Evolutionary conservation across 768 basidiomycete species (phyloP).

Genomic region (Porpolomopsis calyptriformis): DNA sequence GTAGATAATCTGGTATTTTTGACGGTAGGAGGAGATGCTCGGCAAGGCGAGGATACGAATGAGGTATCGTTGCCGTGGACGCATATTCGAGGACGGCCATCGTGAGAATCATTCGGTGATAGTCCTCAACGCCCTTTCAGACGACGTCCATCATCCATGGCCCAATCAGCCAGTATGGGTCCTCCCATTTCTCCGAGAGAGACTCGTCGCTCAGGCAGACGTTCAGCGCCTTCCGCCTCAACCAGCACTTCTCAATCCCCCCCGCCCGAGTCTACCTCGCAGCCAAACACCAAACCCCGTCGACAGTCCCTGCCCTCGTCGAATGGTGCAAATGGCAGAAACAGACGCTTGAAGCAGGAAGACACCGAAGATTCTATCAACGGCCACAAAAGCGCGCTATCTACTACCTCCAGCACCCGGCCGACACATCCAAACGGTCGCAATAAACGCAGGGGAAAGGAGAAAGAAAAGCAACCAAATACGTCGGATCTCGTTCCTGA

Average conservation of each 20-base stretch:
- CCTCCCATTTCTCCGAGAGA: slow-evolving; percentile 70
- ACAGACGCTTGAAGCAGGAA: slow-evolving; percentile 64
- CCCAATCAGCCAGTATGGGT: slow-evolving; percentile 61
- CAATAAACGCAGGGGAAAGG: slow-evolving; percentile 60
- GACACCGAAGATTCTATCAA: slow-evolving; percentile 56
- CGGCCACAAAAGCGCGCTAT: slow-evolving; percentile 37
- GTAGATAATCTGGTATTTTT: slow-evolving; percentile 76
- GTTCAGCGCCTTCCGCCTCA: slow-evolving; percentile 56
- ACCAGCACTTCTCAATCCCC: slow-evolving; percentile 65
- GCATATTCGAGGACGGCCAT: slow-evolving; percentile 56
- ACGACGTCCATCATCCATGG: slow-evolving; percentile 30
- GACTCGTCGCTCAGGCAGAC: slow-evolving; percentile 67
- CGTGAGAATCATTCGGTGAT: slow-evolving; percentile 25
- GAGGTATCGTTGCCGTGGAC: slow-evolving; percentile 55
- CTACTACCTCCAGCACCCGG: slow-evolving; percentile 22
- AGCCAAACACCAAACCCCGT: slow-evolving; percentile 33
- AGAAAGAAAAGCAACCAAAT: slow-evolving; percentile 31
- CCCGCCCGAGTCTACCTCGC: slow-evolving; percentile 53
- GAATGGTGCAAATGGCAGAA: slow-evolving; percentile 29
- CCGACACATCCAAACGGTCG: slow-evolving; percentile 27
- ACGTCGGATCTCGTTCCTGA: slow-evolving; percentile 21
- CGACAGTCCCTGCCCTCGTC: slow-evolving; percentile 31
- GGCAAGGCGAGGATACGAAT: slow-evolving; percentile 56
- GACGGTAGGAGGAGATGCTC: slow-evolving; percentile 53
- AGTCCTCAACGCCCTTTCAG: slow-evolving; percentile 6